A percentile compares a stretch with the other conserved stretches of the same genome.
phyloP scores from a whole-genome alignment of 305 asterid genomes.

The Nicotiana rustica region DNA sequence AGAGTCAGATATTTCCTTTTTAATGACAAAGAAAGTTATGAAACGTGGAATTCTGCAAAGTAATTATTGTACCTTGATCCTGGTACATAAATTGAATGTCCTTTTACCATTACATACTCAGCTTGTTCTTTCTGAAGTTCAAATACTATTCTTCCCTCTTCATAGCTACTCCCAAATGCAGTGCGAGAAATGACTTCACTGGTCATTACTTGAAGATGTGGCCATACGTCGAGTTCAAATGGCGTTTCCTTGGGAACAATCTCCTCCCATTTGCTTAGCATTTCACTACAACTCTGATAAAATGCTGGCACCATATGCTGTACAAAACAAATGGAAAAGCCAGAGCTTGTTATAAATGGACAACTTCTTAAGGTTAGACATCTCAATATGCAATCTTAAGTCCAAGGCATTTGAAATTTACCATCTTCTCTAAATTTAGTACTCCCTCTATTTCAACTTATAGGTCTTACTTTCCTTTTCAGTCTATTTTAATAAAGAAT shows the following conservation, averaged over 20 bases:
- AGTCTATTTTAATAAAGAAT: too few species aligned
- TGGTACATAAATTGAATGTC: conserved; percentile 52
- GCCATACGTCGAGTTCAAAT: conserved; percentile 57
- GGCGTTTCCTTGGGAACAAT: conserved; percentile 18
- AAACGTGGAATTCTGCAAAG: not conserved
- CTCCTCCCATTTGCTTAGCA: conserved; percentile 56
- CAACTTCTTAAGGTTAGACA: not conserved
- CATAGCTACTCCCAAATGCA: conserved; percentile 51
- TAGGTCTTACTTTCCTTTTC: too few species aligned
- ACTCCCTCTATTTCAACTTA: too few species aligned
- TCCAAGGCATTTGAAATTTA: not conserved
- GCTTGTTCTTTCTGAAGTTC: too few species aligned
- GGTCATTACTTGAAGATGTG: conserved; percentile 43
- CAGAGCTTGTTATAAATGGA: not conserved
- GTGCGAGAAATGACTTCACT: conserved; percentile 58
- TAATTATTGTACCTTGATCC: conserved; percentile 58
- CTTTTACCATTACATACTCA: not conserved
- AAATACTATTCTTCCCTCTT: too few species aligned
- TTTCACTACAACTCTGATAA: conserved; percentile 47
- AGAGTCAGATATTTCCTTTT: not conserved
- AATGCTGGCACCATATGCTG: conserved; percentile 53
- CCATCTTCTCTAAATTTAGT: not conserved
- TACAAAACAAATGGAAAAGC: not conserved
- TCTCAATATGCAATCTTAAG: not conserved
- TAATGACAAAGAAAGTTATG: not conserved